Base-by-base conservation (phyloP, 257 asterid species). In the Solanum tarapatanum region DNA sequence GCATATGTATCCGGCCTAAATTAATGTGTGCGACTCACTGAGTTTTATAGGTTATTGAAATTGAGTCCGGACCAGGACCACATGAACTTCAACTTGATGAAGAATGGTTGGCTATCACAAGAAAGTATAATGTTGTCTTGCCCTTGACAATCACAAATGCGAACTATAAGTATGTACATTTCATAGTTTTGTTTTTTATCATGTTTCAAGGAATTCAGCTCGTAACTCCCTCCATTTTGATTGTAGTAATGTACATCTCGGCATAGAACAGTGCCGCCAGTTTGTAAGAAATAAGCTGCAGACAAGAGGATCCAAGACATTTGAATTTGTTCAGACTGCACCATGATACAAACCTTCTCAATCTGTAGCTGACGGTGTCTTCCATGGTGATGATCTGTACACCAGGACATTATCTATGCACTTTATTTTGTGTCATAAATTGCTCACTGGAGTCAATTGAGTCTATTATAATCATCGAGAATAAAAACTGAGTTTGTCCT, bases 101-200 rank as follows among this genome's bases (percentile, higher is more conserved):
- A 92, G 99, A 97, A 90, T 97, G 99, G 99, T 95, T 97, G 88
- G 96, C 99, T 26, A 93, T 95, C 87, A 97, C 98, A 26, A 93
- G 89, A 93, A 94, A 91, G 92, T 95, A 93, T 85, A 95, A 93
- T 87, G 89, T 94, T 69, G 87, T 92, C 85, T 92, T 97, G 75
- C 99, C 99, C 73, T 89, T 93, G 84, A 90, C 94, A 85, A 91
- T 87, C 87, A 88, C 35, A 88, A 92, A 90, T 26, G 91, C 90
- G 36, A 89, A 92, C 89, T 94, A 91, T 90, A 91, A 96, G 99
- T 95, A 74, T 69, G 90, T 87, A 33, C 45, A 84, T 35, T 74
- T 41, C 11, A 51, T 83, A 39, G 66, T 83, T 88, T 74, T 35
- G 48, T 45, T n/a, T 74, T n/a, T 48, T 70, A 82, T 30, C 69